A percentile compares a stretch with the other conserved stretches of the same genome.
phyloP scores from a whole-genome alignment of 2,329 filamentous ascomycete genomes.

The Ambrosiella xylebori region DNA sequence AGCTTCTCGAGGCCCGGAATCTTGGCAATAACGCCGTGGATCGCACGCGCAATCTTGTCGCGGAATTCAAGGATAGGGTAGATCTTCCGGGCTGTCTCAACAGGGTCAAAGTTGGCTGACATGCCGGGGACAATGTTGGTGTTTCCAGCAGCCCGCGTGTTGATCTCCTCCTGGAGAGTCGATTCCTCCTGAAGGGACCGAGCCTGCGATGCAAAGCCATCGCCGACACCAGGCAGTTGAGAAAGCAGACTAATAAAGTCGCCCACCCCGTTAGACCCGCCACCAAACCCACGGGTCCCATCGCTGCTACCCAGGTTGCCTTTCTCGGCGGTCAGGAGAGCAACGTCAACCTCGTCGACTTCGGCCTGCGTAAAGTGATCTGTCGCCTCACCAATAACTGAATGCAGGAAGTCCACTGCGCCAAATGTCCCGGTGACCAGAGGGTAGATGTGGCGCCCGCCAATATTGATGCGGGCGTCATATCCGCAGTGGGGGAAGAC shows the following conservation, averaged over 20 bases:
- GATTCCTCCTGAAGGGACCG: conserved; percentile 40
- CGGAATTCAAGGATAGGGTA: conserved; percentile 90
- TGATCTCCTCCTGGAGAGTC: conserved; percentile 24
- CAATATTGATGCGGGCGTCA: conserved; percentile 46
- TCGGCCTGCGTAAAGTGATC: conserved; percentile 77
- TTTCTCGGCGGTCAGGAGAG: conserved; percentile 50
- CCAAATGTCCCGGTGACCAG: conserved; percentile 63
- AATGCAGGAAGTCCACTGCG: conserved; percentile 70
- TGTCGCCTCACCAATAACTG: conserved; percentile 54
- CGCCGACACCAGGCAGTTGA: conserved; percentile 56
- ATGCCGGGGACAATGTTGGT: conserved; percentile 53
- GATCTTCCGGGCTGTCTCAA: conserved; percentile 62
- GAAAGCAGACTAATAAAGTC: conserved; percentile 57
- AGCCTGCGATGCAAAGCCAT: conserved; percentile 49
- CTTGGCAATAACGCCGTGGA: conserved; percentile 74
- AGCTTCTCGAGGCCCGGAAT: conserved; percentile 78
- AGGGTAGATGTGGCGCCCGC: conserved; percentile 46
- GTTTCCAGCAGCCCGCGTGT: conserved; percentile 26
- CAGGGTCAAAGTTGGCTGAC: conserved; percentile 58
- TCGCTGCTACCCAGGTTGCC: conserved; percentile 20
- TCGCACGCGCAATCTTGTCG: conserved; percentile 79
- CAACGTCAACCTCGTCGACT: conserved; percentile 62
- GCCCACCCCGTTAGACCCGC: conserved; percentile 21
- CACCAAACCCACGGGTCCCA: conserved; percentile 19
- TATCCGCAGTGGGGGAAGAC: conserved; percentile 62